Base-by-base conservation (phyloP, 176 grass and related monocot genomes). In the Carex scoparia region DNA sequence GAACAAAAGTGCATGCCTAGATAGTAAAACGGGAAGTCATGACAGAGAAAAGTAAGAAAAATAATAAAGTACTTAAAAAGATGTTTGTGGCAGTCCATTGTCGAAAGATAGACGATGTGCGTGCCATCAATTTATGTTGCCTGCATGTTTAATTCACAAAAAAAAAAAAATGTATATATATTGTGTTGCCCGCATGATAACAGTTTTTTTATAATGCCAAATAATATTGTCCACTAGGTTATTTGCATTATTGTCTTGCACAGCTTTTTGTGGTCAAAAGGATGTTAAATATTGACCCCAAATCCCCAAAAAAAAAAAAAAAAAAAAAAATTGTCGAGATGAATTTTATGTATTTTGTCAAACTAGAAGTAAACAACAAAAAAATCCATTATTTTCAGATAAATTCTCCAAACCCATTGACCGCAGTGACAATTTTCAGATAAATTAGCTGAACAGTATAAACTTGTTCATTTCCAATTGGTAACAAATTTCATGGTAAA, bases 91-190 rank as follows among this genome's bases (percentile, higher is more conserved):
- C 60, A 83, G 60, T 49, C 46, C 14, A 11, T 30, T 65, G 80
- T 83, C 80, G 46, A 31, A 19, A 48, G 18, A 72, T 66, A 28
- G 8, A 67, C 49, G 80, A 83, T 66, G 80, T 82, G 80, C 80
- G 14, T 66, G 38, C 33, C 62, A 83, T 65, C 46, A 53, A 54
- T 83, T 71, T 65, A 12, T 53, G 9, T 76, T 53, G 44, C 23
- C 7, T 42, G 16, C 69, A 31, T 76, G 72, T 53, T 53, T 5
- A 1, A 35, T 69, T 37, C 15, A 60, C 4, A 60, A 18, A 60
- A n/a, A 60, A 59, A 59, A 59, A 60, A 18, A n/a, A 44, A 46
- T 46, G 4, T 42, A 42, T 42, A 42, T 42, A 8, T 49, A 10
- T 72, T 51, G 7, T 53, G 9, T 55, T 54, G 46, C 27, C 3